Base-by-base conservation (phyloP, 1,139 yeast species). In the Pichia sp. region DNA sequence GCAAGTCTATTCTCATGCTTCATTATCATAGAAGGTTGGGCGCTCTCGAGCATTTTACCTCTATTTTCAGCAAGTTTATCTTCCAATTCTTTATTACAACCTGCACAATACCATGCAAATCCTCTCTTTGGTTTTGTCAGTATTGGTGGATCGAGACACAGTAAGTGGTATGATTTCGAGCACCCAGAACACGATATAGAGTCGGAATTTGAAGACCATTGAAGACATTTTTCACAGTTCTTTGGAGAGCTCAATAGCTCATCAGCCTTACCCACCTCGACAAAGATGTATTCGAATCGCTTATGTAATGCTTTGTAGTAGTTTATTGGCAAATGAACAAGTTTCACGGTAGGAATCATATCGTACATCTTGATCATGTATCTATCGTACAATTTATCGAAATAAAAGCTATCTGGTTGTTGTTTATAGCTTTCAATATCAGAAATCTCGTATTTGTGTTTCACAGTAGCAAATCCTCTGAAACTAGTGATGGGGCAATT, bases 71-170 rank as follows among this genome's bases (percentile, higher is more conserved):
- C 60, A 39, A 65, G 47, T 40, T 64, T 67, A 29, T 63, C 55
- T 41, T 65, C 73, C 32, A 62, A 58, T 27, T 55, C 65, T 47
- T 72, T 73, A 15, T 83, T 69, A 60, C 96, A 87, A 3, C 65
- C 57, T 18, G 86, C 91, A 65, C 96, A 88, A n/a, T 87, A 72
- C 96, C 96, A 88, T 6, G 87, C 84, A 54, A 86, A 83, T 1
- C 96, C 96, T 40, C 94, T 63, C 32, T 86, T 78, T 0, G 96
- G 96, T 50, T 84, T 84, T 47, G 74, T 73, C 36, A 72, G 56
- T 30, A 86, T 59, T 0, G 96, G 96, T 1, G 96, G 96, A 44
- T 82, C 87, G 32, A 88, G 72, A 56, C 97, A 88, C 32, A 74
- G 65, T 77, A 87, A 74, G 60, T 88, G 97, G 48, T 76, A 85